phyloP scores from a whole-genome alignment of 331 rosid genomes.

The Saraca asoca region DNA sequence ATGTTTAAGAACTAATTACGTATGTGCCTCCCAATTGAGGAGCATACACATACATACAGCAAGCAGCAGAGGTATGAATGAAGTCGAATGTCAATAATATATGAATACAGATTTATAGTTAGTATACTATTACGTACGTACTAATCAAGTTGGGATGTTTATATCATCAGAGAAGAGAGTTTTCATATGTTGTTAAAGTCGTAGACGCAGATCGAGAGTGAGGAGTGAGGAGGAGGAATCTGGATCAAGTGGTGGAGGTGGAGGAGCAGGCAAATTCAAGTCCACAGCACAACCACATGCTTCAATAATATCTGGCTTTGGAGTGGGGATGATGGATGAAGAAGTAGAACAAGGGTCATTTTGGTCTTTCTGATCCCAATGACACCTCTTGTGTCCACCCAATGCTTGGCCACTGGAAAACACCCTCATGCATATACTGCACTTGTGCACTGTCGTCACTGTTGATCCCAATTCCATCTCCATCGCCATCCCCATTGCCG shows the following conservation, averaged over 20 bases:
- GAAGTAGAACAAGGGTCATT: constrained; percentile 5
- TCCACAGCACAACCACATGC: constrained; percentile 34
- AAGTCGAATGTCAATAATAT: background rate
- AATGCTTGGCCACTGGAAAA: constrained; percentile 59
- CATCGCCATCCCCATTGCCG: background rate
- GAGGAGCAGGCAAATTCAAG: constrained; percentile 57
- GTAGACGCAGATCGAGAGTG: constrained; percentile 58
- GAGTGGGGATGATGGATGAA: background rate
- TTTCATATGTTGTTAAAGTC: constrained; percentile 37
- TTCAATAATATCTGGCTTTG: background rate
- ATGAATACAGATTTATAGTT: background rate
- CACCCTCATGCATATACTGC: constrained; percentile 53
- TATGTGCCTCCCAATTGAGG: background rate
- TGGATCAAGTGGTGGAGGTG: constrained; percentile 34
- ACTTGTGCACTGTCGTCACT: constrained; percentile 45
- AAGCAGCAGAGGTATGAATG: background rate
- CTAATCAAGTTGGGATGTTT: background rate
- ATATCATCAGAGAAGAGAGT: too few relatives aligned
- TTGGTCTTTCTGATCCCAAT: constrained; percentile 49
- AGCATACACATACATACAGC: background rate
- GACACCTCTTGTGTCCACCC: constrained; percentile 63
- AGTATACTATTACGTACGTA: background rate
- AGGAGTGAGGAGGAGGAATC: constrained; percentile 12
- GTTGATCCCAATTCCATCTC: constrained; percentile 29
- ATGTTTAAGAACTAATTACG: background rate